Evolutionary conservation across 1,284 basidiomycete species (phyloP), one percentile per base, ranked within the genome.

Genomic region (Sutorius eximius): DNA sequence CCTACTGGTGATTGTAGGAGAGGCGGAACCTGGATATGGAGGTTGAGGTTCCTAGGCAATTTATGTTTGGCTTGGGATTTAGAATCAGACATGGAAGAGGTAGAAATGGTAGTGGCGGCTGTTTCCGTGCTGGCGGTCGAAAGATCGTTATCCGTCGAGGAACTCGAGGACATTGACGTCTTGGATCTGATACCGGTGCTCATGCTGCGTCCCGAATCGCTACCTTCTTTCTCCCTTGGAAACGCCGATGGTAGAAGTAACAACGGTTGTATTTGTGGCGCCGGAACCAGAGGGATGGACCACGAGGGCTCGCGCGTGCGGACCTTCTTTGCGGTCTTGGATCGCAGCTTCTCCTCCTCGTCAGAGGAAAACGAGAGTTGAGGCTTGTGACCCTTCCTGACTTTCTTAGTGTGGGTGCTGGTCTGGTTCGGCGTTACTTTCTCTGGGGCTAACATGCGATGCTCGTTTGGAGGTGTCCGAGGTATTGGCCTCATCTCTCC

Each of bases 261-360:
- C 8, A 59, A 56, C 20, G 66, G 45, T 45, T 52, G 57, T 16
- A 52, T 29, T 40, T 53, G 61, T 37, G 30, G 29, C 5, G 48
- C 33, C 5, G 58, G 37, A 9, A 58, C 56, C 24, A 50, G 56
- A 38, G 48, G 24, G 27, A 32, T 41, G n/a, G 59, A 56, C 69
- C 53, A 70, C 5, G 70, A 61, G n/a, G 68, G 69, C 18, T 64
- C 68, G 5, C 53, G 56, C 37, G 76, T 80, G 55, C 82, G 79
- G 51, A 79, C 72, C 69, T 86, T 87, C 77, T 90, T 90, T 42
- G 78, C 82, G 44, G 76, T 75, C 59, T 76, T 77, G 52, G 74
- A 77, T 41, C 85, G 79, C 41, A 78, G 63, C 65, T 83, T 85
- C 72, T 91, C 87, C 66, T 91, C 88, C 59, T 91, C 88, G 61